phyloP scores from a whole-genome alignment of 2,329 filamentous ascomycete genomes.

The Epichloe scottii region DNA sequence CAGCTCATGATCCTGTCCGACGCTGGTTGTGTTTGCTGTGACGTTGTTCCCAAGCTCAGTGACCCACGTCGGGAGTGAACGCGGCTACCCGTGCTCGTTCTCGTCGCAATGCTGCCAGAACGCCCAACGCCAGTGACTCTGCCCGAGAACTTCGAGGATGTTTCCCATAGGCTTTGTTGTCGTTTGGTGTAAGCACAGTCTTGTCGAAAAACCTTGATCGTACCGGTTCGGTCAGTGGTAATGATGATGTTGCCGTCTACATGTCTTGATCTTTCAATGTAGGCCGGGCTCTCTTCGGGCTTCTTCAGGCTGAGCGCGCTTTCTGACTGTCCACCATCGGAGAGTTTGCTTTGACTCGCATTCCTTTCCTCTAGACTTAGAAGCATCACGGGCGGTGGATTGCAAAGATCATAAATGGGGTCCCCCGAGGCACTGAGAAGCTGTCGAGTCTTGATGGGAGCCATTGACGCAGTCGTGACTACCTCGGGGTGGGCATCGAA shows the following conservation, averaged over 20 bases:
- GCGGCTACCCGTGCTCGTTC: conserved; percentile 36
- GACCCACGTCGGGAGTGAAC: conserved; percentile 41
- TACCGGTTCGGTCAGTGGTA: conserved; percentile 76
- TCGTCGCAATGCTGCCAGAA: conserved; percentile 43
- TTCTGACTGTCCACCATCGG: conserved; percentile 24
- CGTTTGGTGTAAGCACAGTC: conserved; percentile 81
- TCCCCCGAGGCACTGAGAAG: conserved; percentile 73
- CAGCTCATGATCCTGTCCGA: conserved; percentile 78
- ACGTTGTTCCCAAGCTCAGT: conserved; percentile 25
- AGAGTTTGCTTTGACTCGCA: conserved; percentile 27
- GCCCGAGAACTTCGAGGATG: conserved; percentile 62
- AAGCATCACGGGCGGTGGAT: conserved; percentile 79
- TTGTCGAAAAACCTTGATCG: conserved; percentile 89
- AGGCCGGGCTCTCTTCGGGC: conserved; percentile 61
- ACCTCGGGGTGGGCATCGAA: conserved; percentile 85
- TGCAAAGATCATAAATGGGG: conserved; percentile 92
- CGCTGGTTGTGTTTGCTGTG: conserved; percentile 19
- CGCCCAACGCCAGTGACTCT: conserved; percentile 45
- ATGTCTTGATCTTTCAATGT: conserved; percentile 65
- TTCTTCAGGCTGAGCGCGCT: conserved; percentile 23
- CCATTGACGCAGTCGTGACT: conserved; percentile 80
- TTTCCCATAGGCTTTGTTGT: conserved; percentile 64
- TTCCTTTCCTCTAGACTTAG: conserved; percentile 56
- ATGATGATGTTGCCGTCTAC: conserved; percentile 79
- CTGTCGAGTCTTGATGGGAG: conserved; percentile 65